Conservation (phyloP, 345 rosid genomes). For the Bruguiera parviflora region DNA sequence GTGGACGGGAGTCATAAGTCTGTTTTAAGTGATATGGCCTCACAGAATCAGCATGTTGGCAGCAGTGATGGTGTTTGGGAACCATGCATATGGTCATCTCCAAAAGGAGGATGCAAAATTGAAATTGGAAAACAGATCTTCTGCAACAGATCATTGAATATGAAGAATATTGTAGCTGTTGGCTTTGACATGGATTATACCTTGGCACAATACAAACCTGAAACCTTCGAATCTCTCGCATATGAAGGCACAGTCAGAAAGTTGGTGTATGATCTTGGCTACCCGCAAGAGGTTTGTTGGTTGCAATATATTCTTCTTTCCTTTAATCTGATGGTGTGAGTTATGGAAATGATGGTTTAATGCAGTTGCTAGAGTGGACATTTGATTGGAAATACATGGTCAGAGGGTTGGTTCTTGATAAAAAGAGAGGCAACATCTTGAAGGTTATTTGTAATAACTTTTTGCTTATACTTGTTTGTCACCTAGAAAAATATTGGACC, state of each 20-base stretch:
- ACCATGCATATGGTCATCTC: conserved; percentile 64
- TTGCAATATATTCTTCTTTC: neutral
- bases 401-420: conserved; percentile 93
- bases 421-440: conserved; percentile 94
- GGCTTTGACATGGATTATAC: conserved; percentile 99
- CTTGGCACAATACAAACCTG: conserved; percentile 92
- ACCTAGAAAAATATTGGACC: neutral
- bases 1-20: conserved; percentile 45
- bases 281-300: conserved; percentile 75
- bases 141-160: conserved; percentile 92
- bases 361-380: conserved; percentile 75
- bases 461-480: neutral
- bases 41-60: conserved; percentile 28
- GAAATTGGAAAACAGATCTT: conserved; percentile 74
- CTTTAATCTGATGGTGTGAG: neutral
- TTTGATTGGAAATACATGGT: conserved; percentile 98
- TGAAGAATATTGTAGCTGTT: conserved; percentile 85
- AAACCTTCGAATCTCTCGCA: conserved; percentile 92
- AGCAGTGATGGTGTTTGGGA: conserved; percentile 34
- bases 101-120: conserved; percentile 53
- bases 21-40: conserved; percentile 34
- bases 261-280: conserved; percentile 84
- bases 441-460: conserved; percentile 42
- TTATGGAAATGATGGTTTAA: conserved; percentile 10
- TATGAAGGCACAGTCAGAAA: conserved; percentile 85